phyloP scores from a whole-genome alignment of 2,329 filamentous ascomycete genomes.

The Pestalotiopsis sp. region DNA sequence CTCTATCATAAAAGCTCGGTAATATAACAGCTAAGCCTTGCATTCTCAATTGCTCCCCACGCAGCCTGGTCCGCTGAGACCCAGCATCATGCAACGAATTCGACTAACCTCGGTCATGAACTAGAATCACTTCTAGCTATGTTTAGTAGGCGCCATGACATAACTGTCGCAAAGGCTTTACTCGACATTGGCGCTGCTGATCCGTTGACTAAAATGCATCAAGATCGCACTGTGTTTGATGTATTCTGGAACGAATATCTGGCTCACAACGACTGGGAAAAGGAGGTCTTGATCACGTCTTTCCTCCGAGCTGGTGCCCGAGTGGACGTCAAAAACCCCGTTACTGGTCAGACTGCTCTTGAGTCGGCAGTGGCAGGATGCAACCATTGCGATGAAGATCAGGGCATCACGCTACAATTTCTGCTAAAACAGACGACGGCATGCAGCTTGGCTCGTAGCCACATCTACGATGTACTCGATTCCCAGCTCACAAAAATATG shows the following conservation, averaged over 20 bases:
- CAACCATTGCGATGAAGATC: neutral
- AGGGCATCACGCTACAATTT: neutral
- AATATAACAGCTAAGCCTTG: too few species aligned
- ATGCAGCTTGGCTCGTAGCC: neutral
- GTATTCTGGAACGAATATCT: neutral
- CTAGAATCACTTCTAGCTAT: neutral
- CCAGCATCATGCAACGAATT: neutral
- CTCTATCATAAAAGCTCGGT: too few species aligned
- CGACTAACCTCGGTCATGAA: neutral
- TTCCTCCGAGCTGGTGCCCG: neutral
- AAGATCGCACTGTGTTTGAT: neutral
- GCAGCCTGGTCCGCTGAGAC: too few species aligned
- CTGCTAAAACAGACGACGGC: neutral
- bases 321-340: neutral
- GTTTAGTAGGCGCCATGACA: neutral
- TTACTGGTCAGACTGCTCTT: neutral
- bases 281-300: neutral
- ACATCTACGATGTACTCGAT: neutral
- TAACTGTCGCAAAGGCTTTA: neutral
- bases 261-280: neutral
- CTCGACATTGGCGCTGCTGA: neutral
- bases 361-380: neutral
- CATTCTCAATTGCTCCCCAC: too few species aligned
- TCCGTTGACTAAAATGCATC: neutral
- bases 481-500: neutral